Percentiles rank a stretch among this genome's conserved stretches.
Evolutionary conservation across 2,329 filamentous ascomycete species (phyloP).

Genomic region (Epichloe aotearoae): DNA sequence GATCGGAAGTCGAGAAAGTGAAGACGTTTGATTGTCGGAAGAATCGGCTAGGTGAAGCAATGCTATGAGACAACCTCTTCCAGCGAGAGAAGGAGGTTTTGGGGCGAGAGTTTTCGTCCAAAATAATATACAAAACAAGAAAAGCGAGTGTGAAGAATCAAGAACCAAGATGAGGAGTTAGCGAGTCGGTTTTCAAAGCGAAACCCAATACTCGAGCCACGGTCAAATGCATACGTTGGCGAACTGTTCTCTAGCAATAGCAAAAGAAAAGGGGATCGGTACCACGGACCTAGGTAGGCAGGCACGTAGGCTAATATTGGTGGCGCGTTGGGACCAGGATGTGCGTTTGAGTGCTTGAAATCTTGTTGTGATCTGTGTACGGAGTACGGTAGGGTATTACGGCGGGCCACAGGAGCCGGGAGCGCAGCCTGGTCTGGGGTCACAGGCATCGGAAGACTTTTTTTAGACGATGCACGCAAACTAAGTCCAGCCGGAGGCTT

Average conservation of each 20-base stretch:
- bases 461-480: too few species aligned
- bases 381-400: not conserved
- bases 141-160: conserved; percentile 3
- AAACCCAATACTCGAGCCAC: not conserved
- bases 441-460: not conserved
- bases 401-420: not conserved
- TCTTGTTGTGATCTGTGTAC: too few species aligned
- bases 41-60: not conserved
- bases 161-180: not conserved
- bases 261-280: conserved; percentile 5
- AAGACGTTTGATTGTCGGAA: not conserved
- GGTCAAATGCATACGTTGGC: not conserved
- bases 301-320: too few species aligned
- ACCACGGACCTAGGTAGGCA: too few species aligned
- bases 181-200: not conserved
- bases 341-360: too few species aligned
- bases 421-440: not conserved
- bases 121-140: not conserved
- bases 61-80: not conserved
- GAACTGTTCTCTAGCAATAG: not conserved
- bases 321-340: too few species aligned
- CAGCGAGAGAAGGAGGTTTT: not conserved
- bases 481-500: too few species aligned
- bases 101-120: not conserved
- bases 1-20: not conserved